A percentile compares a stretch with the other conserved stretches of the same genome.
Conservation (phyloP, 2,329 filamentous ascomycete species). For the Incumbomyces lentus region DNA sequence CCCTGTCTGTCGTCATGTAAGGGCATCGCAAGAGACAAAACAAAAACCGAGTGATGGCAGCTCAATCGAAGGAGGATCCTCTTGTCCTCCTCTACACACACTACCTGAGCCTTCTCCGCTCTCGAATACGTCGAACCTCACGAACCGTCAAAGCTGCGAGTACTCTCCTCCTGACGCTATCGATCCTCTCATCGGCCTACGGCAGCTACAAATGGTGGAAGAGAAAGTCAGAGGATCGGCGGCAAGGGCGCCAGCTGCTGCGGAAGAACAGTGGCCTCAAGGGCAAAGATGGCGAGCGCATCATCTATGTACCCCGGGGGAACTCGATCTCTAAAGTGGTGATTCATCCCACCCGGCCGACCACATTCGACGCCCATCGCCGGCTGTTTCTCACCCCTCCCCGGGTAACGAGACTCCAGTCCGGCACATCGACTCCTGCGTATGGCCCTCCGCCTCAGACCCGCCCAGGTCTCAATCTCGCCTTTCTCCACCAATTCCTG, state of each 20-base stretch:
- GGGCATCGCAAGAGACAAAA: too few relatives aligned
- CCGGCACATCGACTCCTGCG: constrained; percentile 49
- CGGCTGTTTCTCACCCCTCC: constrained; percentile 87
- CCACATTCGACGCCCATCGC: constrained; percentile 93
- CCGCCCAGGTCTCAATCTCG: constrained; percentile 87
- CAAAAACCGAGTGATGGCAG: constrained; percentile 60
- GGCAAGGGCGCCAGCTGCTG: constrained; percentile 70
- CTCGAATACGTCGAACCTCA: constrained; percentile 52
- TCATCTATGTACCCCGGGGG: constrained; percentile 90
- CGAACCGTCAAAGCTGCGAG: constrained; percentile 63
- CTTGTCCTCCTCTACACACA: constrained; percentile 56
- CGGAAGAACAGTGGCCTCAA: constrained; percentile 85
- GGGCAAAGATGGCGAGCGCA: constrained; percentile 88
- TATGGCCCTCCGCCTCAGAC: constrained; percentile 68
- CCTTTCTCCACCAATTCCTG: constrained; percentile 92
- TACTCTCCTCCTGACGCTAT: constrained; percentile 62
- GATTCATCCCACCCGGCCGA: constrained; percentile 78
- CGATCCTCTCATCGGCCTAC: constrained; percentile 69
- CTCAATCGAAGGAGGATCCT: constrained; percentile 68
- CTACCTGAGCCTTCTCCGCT: constrained; percentile 40
- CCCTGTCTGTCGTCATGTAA: too few relatives aligned
- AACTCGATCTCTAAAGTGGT: constrained; percentile 80
- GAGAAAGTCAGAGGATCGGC: constrained; percentile 62
- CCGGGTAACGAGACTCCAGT: constrained; percentile 63
- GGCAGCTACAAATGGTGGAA: constrained; percentile 71